These are phyloP conservation scores for Candida saitoana DNA, from an alignment of 805 yeast genomes.

Conservation along the genomic window DNA sequence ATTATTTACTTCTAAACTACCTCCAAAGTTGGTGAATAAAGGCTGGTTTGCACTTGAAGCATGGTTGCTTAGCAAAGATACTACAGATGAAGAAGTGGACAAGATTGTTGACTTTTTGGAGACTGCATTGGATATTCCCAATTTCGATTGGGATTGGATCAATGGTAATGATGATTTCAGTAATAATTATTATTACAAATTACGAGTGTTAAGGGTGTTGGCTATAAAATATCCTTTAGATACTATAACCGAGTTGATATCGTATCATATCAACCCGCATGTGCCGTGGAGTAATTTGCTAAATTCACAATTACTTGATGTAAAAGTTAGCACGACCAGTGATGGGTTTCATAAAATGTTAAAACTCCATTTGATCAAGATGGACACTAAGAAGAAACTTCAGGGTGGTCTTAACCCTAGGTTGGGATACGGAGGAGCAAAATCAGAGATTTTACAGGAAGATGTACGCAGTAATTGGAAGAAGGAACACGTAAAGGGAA, in stretches of 20 bases:
- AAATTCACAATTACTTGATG: slow-evolving; percentile 10
- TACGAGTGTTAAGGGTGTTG: slow-evolving; percentile 7
- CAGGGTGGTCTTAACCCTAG: slow-evolving; percentile 15
- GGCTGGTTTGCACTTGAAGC: slow-evolving; percentile 8
- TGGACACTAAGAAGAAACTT: not conserved
- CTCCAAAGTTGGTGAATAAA: slow-evolving; percentile 2
- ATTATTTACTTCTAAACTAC: not conserved
- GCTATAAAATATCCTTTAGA: slow-evolving; percentile 1
- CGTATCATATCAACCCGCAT: slow-evolving; percentile 24
- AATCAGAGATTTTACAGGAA: slow-evolving; percentile 18
- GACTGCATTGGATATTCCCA: slow-evolving; percentile 6
- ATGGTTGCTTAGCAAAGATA: not conserved
- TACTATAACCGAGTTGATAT: slow-evolving; percentile 6
- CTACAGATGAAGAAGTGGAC: not conserved
- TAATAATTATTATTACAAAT: slow-evolving; percentile 5
- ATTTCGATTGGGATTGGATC: slow-evolving; percentile 10
- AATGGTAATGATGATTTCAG: not conserved
- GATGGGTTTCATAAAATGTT: slow-evolving; percentile 1
- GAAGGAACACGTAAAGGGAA: slow-evolving; percentile 14
- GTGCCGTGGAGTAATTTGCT: slow-evolving; percentile 25
- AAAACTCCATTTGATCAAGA: slow-evolving; percentile 4
- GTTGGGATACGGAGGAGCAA: slow-evolving; percentile 19
- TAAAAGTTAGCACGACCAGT: slow-evolving; percentile 1
- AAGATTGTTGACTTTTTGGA: not conserved
- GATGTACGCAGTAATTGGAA: slow-evolving; percentile 26